These are phyloP conservation scores for Melanomma pulvis-pyrius DNA, from an alignment of 495 filamentous ascomycete species.

Conservation along the genomic window DNA sequence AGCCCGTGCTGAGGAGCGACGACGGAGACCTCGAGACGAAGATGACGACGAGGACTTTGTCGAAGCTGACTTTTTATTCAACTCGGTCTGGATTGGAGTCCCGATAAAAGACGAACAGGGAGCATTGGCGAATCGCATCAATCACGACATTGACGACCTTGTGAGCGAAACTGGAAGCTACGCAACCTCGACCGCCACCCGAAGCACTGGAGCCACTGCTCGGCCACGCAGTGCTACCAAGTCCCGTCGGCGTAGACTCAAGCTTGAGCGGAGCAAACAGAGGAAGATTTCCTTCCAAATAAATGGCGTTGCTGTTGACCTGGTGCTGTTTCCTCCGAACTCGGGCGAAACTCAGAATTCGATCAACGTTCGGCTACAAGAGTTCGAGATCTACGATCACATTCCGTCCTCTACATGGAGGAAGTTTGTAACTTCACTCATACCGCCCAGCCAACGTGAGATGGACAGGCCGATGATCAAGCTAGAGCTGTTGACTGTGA, in stretches of 20 bases:
- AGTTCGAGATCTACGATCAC: conserved; percentile 92
- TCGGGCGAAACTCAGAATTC: conserved; percentile 82
- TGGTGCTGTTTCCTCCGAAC: conserved; percentile 79
- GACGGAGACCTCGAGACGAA: conserved; percentile 55
- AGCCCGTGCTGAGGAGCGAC: conserved; percentile 72
- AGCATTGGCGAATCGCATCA: conserved; percentile 80
- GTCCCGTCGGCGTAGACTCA: conserved; percentile 59
- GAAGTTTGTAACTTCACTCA: conserved; percentile 93
- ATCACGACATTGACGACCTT: conserved; percentile 81
- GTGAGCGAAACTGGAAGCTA: conserved; percentile 87
- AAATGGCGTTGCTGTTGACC: conserved; percentile 78
- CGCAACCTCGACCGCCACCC: conserved; percentile 57
- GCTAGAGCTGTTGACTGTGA: conserved; percentile 83
- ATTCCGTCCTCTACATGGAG: conserved; percentile 96
- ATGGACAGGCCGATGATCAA: conserved; percentile 86
- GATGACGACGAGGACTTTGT: conserved; percentile 77
- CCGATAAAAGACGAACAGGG: conserved; percentile 80
- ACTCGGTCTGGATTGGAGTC: conserved; percentile 97
- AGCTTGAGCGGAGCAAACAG: conserved; percentile 78
- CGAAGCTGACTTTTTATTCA: conserved; percentile 95
- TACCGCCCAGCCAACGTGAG: conserved; percentile 81
- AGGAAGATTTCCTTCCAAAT: conserved; percentile 97
- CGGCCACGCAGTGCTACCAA: conserved; percentile 50
- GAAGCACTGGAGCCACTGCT: conserved; percentile 31
- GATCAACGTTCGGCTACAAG: conserved; percentile 75